phyloP scores from a whole-genome alignment of 768 basidiomycete species.

The Pisolithus marmoratus region DNA sequence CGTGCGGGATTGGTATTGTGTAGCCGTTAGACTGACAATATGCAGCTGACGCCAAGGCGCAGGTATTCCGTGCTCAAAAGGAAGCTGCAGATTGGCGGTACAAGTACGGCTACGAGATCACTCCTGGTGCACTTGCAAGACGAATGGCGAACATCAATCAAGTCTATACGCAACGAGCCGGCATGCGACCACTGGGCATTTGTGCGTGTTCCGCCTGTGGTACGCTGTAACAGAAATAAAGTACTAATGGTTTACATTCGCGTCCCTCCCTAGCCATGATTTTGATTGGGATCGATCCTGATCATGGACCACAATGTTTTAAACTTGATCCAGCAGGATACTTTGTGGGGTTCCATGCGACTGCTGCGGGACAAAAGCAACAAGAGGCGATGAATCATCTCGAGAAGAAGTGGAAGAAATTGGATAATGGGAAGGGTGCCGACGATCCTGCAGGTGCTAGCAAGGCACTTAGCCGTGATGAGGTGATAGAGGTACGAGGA shows the following conservation, averaged over 20 bases:
- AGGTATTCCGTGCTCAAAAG: constrained; percentile 76
- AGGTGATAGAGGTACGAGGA: constrained; percentile 88
- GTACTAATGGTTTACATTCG: too few relatives aligned
- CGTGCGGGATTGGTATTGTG: background rate
- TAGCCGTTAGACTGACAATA: background rate
- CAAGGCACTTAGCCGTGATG: constrained; percentile 61
- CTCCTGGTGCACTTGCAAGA: constrained; percentile 91
- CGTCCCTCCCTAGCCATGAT: constrained; percentile 69
- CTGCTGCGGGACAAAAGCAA: constrained; percentile 93
- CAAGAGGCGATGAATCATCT: constrained; percentile 98
- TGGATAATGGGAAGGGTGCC: constrained; percentile 70
- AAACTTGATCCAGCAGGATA: constrained; percentile 99
- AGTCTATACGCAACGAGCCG: constrained; percentile 96
- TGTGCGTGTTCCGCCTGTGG: constrained; percentile 43
- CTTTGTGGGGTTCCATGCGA: constrained; percentile 97
- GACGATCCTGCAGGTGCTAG: constrained; percentile 77
- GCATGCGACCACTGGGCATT: constrained; percentile 94
- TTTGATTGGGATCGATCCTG: constrained; percentile 86
- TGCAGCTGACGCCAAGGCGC: constrained; percentile 86
- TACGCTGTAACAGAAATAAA: background rate
- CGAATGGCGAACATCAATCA: constrained; percentile 97
- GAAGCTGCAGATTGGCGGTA: constrained; percentile 94
- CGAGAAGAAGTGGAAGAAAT: constrained; percentile 98
- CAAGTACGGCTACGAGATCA: constrained; percentile 98
- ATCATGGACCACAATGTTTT: constrained; percentile 93